Percentiles rank a stretch among this genome's conserved stretches.
Evolutionary conservation across 2,329 filamentous ascomycete genomes (phyloP).

Genomic region (Hypoxylon sp.): DNA sequence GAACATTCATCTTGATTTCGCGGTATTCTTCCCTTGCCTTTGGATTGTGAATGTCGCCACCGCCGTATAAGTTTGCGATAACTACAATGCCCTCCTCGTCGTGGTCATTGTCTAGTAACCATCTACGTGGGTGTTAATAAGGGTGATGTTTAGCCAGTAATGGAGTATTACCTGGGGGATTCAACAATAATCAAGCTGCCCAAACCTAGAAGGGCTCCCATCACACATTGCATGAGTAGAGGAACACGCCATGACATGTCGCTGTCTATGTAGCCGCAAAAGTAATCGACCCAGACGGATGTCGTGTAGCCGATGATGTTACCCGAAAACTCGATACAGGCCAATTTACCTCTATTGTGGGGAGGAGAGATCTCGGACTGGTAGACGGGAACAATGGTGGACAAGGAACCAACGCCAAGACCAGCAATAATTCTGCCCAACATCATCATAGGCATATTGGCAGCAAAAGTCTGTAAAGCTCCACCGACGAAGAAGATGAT

Average conservation of each 20-base stretch:
- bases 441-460: conserved; percentile 91
- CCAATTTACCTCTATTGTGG: conserved; percentile 94
- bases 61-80: conserved; percentile 96
- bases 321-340: conserved; percentile 97
- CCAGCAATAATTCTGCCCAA: conserved; percentile 86
- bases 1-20: conserved; percentile 98
- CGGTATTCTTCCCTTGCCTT: conserved; percentile 96
- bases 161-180: conserved; percentile 80
- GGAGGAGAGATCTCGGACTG: conserved; percentile 96
- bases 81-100: conserved; percentile 99
- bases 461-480: conserved; percentile 85
- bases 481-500: conserved; percentile 89
- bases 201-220: conserved; percentile 87
- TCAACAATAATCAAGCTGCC: conserved; percentile 96
- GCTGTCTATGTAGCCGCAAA: conserved; percentile 89
- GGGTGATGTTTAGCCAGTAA: conserved; percentile 15
- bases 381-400: conserved; percentile 93
- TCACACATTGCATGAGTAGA: conserved; percentile 91
- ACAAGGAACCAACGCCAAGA: conserved; percentile 88
- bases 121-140: conserved; percentile 69
- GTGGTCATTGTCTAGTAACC: conserved; percentile 97
- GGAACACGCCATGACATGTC: conserved; percentile 93
- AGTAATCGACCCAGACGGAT: conserved; percentile 99
- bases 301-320: conserved; percentile 97
- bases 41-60: conserved; percentile 92